phyloP scores from a whole-genome alignment of 2,329 filamentous ascomycete genomes.

The Pseudogymnoascus sp. region DNA sequence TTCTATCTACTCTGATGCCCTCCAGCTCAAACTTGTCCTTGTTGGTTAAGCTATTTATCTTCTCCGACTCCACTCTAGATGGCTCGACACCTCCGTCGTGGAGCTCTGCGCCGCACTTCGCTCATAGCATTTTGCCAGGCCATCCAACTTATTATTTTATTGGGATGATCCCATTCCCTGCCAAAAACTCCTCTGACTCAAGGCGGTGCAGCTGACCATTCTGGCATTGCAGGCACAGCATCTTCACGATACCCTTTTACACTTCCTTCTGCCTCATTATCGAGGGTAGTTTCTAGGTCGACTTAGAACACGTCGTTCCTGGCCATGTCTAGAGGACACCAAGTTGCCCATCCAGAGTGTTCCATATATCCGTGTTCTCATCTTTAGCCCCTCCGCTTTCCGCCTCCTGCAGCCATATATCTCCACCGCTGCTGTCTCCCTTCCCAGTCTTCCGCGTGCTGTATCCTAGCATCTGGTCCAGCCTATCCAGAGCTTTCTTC shows the following conservation, averaged over 20 bases:
- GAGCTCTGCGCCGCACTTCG: neutral
- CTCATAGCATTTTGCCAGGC: neutral
- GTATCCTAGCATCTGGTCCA: constrained; percentile 24
- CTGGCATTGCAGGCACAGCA: neutral
- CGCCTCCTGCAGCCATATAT: constrained; percentile 5
- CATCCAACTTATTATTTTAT: neutral
- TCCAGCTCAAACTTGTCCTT: neutral
- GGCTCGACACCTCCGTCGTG: neutral
- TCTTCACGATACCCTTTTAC: neutral
- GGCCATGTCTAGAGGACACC: constrained; percentile 15
- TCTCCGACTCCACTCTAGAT: neutral
- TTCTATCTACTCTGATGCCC: neutral
- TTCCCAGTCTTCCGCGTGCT: constrained; percentile 1
- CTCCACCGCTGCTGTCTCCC: neutral
- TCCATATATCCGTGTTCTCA: constrained; percentile 24
- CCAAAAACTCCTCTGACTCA: neutral
- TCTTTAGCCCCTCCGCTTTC: neutral
- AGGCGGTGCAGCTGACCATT: neutral
- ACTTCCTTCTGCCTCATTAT: neutral
- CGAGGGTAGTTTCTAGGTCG: neutral
- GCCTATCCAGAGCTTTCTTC: constrained; percentile 42
- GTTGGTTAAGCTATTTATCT: neutral
- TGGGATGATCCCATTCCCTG: neutral
- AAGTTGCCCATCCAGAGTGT: constrained; percentile 25
- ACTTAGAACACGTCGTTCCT: neutral